These are phyloP conservation scores for Mortierella sp. DNA, from an alignment of 371 early-diverging fungal genomes.

Conservation along the genomic window DNA sequence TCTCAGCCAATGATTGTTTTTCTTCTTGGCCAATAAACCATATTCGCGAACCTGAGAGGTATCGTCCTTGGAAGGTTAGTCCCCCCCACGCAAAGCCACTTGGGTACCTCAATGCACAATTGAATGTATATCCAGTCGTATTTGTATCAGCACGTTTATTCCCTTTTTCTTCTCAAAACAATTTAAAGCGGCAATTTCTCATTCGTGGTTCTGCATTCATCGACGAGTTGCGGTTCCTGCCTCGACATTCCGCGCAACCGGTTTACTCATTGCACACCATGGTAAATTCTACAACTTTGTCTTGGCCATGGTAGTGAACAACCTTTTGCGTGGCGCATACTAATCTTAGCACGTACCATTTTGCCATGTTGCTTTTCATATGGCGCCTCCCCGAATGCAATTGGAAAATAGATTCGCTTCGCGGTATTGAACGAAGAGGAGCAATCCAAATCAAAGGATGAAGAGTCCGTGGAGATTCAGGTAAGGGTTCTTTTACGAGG, in stretches of 20 bases:
- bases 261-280: not conserved
- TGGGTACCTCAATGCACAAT: not conserved
- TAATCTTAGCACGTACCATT: no score
- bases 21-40: not conserved
- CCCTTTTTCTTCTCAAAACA: not conserved
- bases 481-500: constrained; percentile 3
- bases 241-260: not conserved
- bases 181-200: not conserved
- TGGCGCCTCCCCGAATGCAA: not conserved
- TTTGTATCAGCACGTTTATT: not conserved
- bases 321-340: not conserved
- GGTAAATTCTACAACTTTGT: not conserved
- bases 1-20: not conserved
- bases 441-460: constrained; percentile 43
- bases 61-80: not conserved
- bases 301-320: not conserved
- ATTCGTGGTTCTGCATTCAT: not conserved
- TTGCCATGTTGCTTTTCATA: not conserved
- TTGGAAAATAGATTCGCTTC: constrained; percentile 49
- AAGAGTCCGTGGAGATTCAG: constrained; percentile 57
- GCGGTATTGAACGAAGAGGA: constrained; percentile 55
- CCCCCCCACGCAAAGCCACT: not conserved
- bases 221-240: not conserved
- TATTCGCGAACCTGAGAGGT: not conserved
- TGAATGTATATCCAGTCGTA: not conserved